phyloP scores from a whole-genome alignment of 345 rosid species.

The Punica granatum region DNA sequence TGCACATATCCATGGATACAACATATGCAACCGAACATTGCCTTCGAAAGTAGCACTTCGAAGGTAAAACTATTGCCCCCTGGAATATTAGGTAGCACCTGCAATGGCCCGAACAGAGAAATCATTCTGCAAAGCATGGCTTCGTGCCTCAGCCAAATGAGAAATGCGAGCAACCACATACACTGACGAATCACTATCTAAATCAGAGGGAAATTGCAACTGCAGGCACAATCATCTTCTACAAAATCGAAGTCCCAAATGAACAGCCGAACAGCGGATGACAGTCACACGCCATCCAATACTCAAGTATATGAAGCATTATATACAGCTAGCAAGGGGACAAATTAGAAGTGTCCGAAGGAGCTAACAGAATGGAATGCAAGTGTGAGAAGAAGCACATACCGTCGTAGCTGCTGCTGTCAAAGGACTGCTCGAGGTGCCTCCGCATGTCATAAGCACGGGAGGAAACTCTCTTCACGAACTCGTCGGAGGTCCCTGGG shows the following conservation, averaged over 20 bases:
- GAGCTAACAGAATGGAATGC: not conserved
- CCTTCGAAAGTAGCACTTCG: not conserved
- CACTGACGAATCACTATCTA: not conserved
- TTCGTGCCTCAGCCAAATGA: too few relatives aligned
- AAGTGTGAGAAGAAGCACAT: constrained; percentile 2
- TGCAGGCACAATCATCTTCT: not conserved
- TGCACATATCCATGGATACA: not conserved
- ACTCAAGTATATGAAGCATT: not conserved
- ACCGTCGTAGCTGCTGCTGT: constrained; percentile 93
- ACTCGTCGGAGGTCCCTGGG: constrained; percentile 77
- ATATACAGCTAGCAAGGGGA: not conserved
- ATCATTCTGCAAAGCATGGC: too few relatives aligned
- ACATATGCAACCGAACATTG: not conserved
- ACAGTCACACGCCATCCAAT: not conserved
- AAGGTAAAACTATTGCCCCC: too few relatives aligned
- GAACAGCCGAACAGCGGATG: not conserved
- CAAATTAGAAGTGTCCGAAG: not conserved
- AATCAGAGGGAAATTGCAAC: not conserved
- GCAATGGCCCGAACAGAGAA: too few relatives aligned
- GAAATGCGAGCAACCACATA: not conserved
- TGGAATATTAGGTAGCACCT: not conserved
- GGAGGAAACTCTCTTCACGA: constrained; percentile 76
- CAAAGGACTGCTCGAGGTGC: constrained; percentile 71
- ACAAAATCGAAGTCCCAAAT: not conserved
- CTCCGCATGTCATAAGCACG: constrained; percentile 98